Evolutionary conservation across 495 filamentous ascomycete species (phyloP).

Genomic region (Elasticomyces elasticus): DNA sequence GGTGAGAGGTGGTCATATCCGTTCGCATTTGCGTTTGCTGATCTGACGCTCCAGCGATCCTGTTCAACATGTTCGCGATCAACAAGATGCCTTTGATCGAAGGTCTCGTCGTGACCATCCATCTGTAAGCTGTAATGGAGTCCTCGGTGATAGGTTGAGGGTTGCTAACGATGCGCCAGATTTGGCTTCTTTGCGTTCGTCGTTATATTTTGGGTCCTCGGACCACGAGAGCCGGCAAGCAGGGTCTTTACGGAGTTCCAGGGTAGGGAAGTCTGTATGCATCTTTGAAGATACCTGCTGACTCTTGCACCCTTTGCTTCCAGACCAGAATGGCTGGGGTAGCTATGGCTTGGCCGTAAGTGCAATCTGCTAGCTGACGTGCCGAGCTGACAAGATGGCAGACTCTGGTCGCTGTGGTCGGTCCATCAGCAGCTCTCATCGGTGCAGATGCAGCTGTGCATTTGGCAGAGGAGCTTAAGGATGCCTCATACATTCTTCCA

Average conservation of each 20-base stretch:
- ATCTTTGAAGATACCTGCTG: slow-evolving; percentile 15
- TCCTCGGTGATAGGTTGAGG: neutral
- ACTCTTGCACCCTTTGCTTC: slow-evolving; percentile 17
- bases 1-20: neutral
- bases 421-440: slow-evolving; percentile 27
- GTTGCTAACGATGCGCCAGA: neutral
- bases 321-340: slow-evolving; percentile 24
- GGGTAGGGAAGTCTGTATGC: slow-evolving; percentile 11
- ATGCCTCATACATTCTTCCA: slow-evolving; percentile 25
- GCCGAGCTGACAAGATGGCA: neutral
- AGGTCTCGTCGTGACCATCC: slow-evolving; percentile 23
- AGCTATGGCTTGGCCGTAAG: slow-evolving; percentile 12
- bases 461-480: slow-evolving; percentile 28
- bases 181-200: slow-evolving; percentile 29
- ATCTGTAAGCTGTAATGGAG: slow-evolving; percentile 12
- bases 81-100: slow-evolving; percentile 38
- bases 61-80: slow-evolving; percentile 36
- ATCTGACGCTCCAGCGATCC: neutral
- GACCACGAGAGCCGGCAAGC: neutral
- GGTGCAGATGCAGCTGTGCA: slow-evolving; percentile 24
- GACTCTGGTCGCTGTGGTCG: slow-evolving; percentile 24
- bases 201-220: slow-evolving; percentile 24
- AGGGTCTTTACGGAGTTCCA: neutral
- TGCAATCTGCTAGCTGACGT: slow-evolving; percentile 4
- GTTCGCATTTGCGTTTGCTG: neutral